Evolutionary conservation across 2,329 filamentous ascomycete genomes (phyloP), one percentile per base, ranked within the genome.

Genomic region (Coniosporium tulheliwenetii): DNA sequence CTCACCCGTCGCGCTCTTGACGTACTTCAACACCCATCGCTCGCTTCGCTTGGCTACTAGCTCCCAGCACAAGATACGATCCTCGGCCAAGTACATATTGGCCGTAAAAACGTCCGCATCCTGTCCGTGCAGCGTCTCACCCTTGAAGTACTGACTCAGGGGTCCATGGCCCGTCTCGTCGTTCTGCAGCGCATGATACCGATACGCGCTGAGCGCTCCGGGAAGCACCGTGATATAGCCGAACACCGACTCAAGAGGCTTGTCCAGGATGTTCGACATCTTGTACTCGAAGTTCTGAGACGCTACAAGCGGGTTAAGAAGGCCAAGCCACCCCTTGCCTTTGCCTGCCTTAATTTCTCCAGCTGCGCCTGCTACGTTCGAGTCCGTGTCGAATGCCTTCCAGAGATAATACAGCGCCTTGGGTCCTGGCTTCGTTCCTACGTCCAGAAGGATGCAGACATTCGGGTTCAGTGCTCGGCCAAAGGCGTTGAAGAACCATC

Each of bases 261-360:
- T 98, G 59, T 98, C 91, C 19, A 98, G 70, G 52, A 98, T 98
- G 53, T 98, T 98, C 34, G 86, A 94, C 85, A 98, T 95, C 63
- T 98, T 98, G 69, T 98, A 98, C 66, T 98, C 91, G 50, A 98
- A 98, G 58, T 98, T 98, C 54, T 98, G 91, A 37, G 86, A 93
- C 0, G 91, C 91, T 12, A 98, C 89, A 5, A 98, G 70, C 0
- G 91, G 91, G 53, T 98, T 98, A 37, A 98, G 67, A 12, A 98
- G 70, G 46, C 89, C 85, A 5, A 77, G 67, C 55, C 85, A 87
- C 16, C 74, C 78, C 49, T 80, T 85, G 7, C 91, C 91, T 59
- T 95, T 93, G 64, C 93, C 93, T 0, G 91, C 91, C 58, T 89
- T 94, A 61, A 98, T 98, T 60, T 98, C 91, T 49, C 91, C 91